These are phyloP conservation scores for Verbena officinalis DNA, from an alignment of 257 asterid species.

Conservation along the genomic window DNA sequence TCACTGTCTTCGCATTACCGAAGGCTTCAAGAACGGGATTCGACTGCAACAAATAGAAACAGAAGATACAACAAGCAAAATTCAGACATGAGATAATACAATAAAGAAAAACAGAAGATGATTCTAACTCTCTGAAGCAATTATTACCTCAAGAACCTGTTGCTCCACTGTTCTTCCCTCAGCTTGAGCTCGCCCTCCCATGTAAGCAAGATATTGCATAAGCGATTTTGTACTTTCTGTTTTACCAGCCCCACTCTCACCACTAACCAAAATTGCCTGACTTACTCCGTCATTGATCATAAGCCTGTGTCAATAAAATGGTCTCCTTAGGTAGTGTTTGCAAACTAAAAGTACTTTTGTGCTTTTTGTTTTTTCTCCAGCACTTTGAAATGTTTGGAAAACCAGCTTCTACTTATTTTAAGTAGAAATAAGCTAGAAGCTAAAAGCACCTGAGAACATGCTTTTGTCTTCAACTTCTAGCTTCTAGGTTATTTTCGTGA, in stretches of 20 bases:
- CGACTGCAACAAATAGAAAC: slow-evolving; percentile 63
- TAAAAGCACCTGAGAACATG: no score
- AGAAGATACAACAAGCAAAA: slow-evolving; percentile 11
- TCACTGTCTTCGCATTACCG: slow-evolving; percentile 98
- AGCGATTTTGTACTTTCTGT: slow-evolving; percentile 97
- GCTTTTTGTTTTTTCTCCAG: no score
- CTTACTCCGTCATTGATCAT: slow-evolving; percentile 94
- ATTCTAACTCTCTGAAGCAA: slow-evolving; percentile 17
- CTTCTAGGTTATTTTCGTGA: no score
- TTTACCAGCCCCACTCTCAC: slow-evolving; percentile 99
- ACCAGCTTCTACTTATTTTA: no score
- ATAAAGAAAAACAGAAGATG: slow-evolving; percentile 25
- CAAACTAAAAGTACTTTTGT: slow-evolving; percentile 31
- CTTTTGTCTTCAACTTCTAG: no score
- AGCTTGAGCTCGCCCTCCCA: slow-evolving; percentile 91
- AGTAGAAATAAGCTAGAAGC: no score
- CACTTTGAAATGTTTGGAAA: no score
- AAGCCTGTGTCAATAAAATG: slow-evolving; percentile 66
- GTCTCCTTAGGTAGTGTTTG: slow-evolving; percentile 46
- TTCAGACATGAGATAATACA: neutral
- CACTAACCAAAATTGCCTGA: slow-evolving; percentile 97
- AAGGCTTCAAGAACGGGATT: slow-evolving; percentile 99
- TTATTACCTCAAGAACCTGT: slow-evolving; percentile 92
- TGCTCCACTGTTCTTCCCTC: slow-evolving; percentile 97
- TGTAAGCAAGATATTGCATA: slow-evolving; percentile 97